Evolutionary conservation across 202 grass and related monocot species (phyloP).

Genomic region (Bolboschoenoplectus hybrid): DNA sequence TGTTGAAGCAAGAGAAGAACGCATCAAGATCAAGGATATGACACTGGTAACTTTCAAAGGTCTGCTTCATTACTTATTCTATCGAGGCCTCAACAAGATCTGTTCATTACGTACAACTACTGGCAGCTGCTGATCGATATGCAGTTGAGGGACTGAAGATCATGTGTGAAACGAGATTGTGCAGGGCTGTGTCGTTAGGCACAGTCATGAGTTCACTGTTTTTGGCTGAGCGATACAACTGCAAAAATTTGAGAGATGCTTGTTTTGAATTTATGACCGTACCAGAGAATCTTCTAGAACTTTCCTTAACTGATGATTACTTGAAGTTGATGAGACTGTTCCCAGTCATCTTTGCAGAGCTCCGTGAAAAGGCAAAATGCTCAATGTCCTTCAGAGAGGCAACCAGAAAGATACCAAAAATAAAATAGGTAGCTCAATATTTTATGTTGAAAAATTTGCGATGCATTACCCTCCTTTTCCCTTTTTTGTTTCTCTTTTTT

Average conservation of each 20-base stretch:
- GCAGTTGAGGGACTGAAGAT: background rate
- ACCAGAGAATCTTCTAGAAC: background rate
- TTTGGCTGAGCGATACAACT: background rate
- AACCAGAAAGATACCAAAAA: background rate
- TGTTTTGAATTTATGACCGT: background rate
- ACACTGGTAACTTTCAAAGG: background rate
- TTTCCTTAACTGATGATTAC: background rate
- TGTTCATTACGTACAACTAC: background rate
- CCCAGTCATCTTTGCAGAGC: background rate
- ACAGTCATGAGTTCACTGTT: background rate
- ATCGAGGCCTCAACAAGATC: background rate
- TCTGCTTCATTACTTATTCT: conserved; percentile 3
- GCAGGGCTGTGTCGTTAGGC: background rate
- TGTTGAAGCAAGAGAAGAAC: background rate
- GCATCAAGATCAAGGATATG: background rate
- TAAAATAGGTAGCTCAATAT: background rate
- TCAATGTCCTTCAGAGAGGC: background rate
- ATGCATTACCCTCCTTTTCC: too few species aligned
- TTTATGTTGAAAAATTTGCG: background rate
- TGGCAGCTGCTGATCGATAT: background rate
- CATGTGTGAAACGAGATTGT: background rate
- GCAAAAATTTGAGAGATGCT: background rate
- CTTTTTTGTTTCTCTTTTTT: too few species aligned
- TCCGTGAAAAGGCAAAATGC: background rate
- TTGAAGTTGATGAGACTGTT: background rate